phyloP scores from a whole-genome alignment of 371 early-diverging fungal species.

The Mucor indicus region DNA sequence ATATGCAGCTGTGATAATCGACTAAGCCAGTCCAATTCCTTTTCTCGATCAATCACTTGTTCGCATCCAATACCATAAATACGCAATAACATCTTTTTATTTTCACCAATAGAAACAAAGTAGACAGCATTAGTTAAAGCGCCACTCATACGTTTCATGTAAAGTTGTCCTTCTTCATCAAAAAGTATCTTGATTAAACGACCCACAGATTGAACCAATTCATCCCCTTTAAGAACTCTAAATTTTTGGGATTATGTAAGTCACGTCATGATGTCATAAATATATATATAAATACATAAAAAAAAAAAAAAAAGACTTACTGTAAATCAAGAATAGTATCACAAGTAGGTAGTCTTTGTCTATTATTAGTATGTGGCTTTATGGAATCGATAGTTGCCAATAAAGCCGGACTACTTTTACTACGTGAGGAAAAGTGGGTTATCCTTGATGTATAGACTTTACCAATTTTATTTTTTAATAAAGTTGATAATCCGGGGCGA shows the following conservation, averaged over 20 bases:
- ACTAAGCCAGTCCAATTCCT: constrained; percentile 77
- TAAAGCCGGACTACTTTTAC: constrained; percentile 21
- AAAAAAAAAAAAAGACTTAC: constrained; percentile 14
- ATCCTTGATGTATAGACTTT: constrained; percentile 7
- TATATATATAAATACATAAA: background rate
- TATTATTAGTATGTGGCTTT: background rate
- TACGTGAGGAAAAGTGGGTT: constrained; percentile 3
- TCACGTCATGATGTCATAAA: background rate
- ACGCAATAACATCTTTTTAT: constrained; percentile 59
- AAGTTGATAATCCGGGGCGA: no score
- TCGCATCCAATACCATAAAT: constrained; percentile 82
- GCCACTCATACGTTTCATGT: constrained; percentile 68
- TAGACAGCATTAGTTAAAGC: constrained; percentile 89
- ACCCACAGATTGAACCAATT: constrained; percentile 19
- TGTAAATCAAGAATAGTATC: constrained; percentile 24
- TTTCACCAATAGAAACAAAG: constrained; percentile 52
- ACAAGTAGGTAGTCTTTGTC: constrained; percentile 19
- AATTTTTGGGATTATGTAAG: background rate
- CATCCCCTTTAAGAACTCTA: constrained; percentile 30
- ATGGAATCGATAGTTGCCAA: background rate
- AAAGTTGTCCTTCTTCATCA: constrained; percentile 27
- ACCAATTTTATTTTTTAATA: no score
- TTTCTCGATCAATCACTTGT: constrained; percentile 69
- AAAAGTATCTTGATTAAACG: constrained; percentile 14
- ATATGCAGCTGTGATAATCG: constrained; percentile 68